phyloP scores from a whole-genome alignment of 768 basidiomycete species.

The Agrocybe pediades region DNA sequence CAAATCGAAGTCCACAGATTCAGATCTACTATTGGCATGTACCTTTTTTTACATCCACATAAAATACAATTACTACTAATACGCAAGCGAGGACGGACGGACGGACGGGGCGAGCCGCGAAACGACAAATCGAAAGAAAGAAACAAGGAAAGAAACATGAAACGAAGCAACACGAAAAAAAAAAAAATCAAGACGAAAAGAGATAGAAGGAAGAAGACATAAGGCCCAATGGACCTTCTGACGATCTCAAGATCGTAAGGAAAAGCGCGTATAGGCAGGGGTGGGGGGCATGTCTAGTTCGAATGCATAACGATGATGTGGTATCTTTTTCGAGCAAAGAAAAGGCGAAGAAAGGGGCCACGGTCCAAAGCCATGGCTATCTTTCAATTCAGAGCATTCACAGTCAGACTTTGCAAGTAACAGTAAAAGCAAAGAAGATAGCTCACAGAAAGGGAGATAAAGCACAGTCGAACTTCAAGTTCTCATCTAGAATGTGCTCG shows the following conservation, averaged over 20 bases:
- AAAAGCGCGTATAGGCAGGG: no score
- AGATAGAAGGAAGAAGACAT: neutral
- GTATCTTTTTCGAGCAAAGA: constrained; percentile 4
- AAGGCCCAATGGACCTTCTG: no score
- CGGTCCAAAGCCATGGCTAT: no score
- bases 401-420: no score
- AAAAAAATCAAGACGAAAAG: neutral
- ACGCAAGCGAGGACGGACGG: constrained; percentile 4
- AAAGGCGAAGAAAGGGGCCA: neutral
- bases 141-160: neutral
- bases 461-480: constrained; percentile 2
- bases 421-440: neutral
- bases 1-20: neutral
- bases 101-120: neutral
- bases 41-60: constrained; percentile 13
- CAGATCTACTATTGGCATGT: constrained; percentile 8
- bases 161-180: neutral
- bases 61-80: constrained; percentile 18
- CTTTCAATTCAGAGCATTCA: no score
- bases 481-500: constrained; percentile 59
- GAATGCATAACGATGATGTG: constrained; percentile 6
- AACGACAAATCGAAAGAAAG: constrained; percentile 1
- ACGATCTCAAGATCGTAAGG: no score
- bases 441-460: neutral
- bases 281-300: neutral